Conservation (phyloP, 352 stramenopile species). For the Globisporangium rhizosaccharum region DNA sequence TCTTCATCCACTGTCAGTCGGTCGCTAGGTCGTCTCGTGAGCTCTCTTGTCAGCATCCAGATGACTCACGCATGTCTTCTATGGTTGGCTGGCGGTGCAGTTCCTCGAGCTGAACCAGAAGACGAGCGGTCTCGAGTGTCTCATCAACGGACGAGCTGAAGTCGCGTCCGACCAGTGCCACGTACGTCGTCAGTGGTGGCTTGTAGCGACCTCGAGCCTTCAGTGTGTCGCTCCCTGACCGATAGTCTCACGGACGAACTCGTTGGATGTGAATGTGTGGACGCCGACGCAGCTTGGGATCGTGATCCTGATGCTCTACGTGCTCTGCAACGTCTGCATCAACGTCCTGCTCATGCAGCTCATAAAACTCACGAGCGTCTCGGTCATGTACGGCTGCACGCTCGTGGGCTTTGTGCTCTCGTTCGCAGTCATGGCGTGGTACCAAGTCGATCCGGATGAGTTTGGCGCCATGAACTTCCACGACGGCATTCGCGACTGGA, state of each 20-base stretch:
- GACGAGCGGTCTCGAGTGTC: constrained; percentile 69
- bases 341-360: constrained; percentile 71
- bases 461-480: constrained; percentile 55
- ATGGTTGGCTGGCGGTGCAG: constrained; percentile 13
- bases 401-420: constrained; percentile 67
- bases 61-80: background rate
- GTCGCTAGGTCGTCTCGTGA: too few relatives aligned
- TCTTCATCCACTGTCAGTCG: background rate
- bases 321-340: constrained; percentile 75
- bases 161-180: constrained; percentile 67
- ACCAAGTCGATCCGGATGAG: constrained; percentile 67
- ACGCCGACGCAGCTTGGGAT: constrained; percentile 45
- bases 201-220: background rate
- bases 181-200: constrained; percentile 24
- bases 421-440: constrained; percentile 70
- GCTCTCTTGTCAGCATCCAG: background rate
- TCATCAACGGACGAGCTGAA: constrained; percentile 73
- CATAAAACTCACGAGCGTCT: constrained; percentile 70
- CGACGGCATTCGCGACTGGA: constrained; percentile 61
- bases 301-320: constrained; percentile 59
- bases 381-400: constrained; percentile 71
- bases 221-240: background rate
- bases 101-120: constrained; percentile 73
- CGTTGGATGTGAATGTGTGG: background rate
- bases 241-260: background rate